phyloP scores from a whole-genome alignment of 2,329 filamentous ascomycete genomes.

The Alternaria arborescens region DNA sequence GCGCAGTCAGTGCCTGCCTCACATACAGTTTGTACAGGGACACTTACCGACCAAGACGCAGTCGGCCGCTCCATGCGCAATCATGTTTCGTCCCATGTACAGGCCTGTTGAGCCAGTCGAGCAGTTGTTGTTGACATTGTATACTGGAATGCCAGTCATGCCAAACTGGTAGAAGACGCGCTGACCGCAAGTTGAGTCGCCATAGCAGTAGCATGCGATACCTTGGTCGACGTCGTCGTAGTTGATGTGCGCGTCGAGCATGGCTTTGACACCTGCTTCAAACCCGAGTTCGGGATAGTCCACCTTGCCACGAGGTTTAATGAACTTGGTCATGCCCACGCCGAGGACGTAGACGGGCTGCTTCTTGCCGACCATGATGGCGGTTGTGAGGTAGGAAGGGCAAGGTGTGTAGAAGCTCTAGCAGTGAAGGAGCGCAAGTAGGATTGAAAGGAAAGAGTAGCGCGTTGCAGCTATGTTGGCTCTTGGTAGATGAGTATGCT shows the following conservation, averaged over 20 bases:
- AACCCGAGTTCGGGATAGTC: slow-evolving; percentile 96
- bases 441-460: background rate
- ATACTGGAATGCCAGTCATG: slow-evolving; percentile 94
- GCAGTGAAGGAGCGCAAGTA: slow-evolving; percentile 10
- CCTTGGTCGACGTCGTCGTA: slow-evolving; percentile 97
- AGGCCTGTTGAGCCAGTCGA: slow-evolving; percentile 93
- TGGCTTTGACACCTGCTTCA: slow-evolving; percentile 88
- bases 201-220: slow-evolving; percentile 97
- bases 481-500: background rate
- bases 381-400: slow-evolving; percentile 15
- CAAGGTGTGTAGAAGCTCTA: background rate
- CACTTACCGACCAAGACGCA: slow-evolving; percentile 74
- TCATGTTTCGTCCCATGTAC: slow-evolving; percentile 80
- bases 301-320: slow-evolving; percentile 92
- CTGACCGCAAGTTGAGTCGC: slow-evolving; percentile 93
- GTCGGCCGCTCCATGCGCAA: slow-evolving; percentile 81
- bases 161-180: slow-evolving; percentile 99
- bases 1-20: too few relatives aligned
- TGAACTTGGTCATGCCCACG: slow-evolving; percentile 99
- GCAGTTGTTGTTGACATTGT: slow-evolving; percentile 99
- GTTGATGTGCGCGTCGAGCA: slow-evolving; percentile 84
- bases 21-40: too few relatives aligned
- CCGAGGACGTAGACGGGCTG: slow-evolving; percentile 84
- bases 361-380: slow-evolving; percentile 61
- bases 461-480: background rate